Base-by-base conservation (phyloP, 2,329 filamentous ascomycete species). In the Penicillium sp. region DNA sequence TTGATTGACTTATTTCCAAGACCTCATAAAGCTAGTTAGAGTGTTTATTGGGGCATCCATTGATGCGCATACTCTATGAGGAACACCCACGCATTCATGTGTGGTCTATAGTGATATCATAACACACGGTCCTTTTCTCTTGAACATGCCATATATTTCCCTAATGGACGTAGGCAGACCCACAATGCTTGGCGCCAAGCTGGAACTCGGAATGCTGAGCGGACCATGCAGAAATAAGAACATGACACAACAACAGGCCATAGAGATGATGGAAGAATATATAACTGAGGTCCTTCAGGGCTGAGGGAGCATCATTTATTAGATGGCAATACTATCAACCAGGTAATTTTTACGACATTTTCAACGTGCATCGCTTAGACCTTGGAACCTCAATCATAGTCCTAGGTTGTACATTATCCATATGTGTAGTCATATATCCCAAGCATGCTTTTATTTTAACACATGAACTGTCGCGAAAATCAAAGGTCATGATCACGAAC, bases 401-500 rank as follows among this genome's bases (percentile, higher is more conserved):
- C n/a, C n/a, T n/a, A n/a, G n/a, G n/a, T n/a, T n/a, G n/a, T n/a
- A n/a, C n/a, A 4, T 9, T 14, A 14, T 14, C 3, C 3, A 14
- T 14, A 1, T 14, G 3, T 0, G 1, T 14, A 1, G 11, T 29
- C 6, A 12, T 31, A 12, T 4, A 14, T 0, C 4, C 6, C 14
- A 15, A 31, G 29, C 29, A 31, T 1, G 6, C 14, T 6, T 6
- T n/a, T n/a, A n/a, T n/a, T n/a, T n/a, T n/a, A n/a, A n/a, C n/a
- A n/a, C n/a, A n/a, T n/a, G n/a, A n/a, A 27, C 26, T 27, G 9
- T 27, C 7, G 3, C 8, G 15, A 7, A 31, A n/a, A n/a, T 44
- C 77, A 80, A 62, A 12, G 8, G 15, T 15, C 18, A 6, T 4
- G 18, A 42, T 6, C 12, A 14, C n/a, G 3, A n/a, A n/a, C n/a